Evolutionary conservation across 148 eudicot species (phyloP).

Genomic region (Rhododendron henanense): DNA sequence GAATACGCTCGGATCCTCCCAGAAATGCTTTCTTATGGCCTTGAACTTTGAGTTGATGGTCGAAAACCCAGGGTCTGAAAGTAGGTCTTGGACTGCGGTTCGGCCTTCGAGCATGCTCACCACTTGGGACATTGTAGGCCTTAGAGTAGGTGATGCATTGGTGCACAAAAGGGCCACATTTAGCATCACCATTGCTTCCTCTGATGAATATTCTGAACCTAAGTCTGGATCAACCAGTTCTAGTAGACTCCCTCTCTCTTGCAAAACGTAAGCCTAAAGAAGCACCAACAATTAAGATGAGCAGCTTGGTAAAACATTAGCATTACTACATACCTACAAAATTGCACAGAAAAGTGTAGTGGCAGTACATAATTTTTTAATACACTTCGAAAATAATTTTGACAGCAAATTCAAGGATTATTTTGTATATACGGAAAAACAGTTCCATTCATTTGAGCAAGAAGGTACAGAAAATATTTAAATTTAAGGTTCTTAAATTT

Average conservation of each 20-base stretch:
- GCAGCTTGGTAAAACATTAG: not conserved
- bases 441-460: not conserved
- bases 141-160: constrained; percentile 48
- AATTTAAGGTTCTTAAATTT: not conserved
- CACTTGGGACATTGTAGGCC: constrained; percentile 57
- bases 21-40: constrained; percentile 48
- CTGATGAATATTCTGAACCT: constrained; percentile 45
- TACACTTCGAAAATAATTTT: not conserved
- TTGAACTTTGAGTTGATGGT: constrained; percentile 28
- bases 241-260: constrained; percentile 49
- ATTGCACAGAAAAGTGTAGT: not conserved
- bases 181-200: constrained; percentile 44
- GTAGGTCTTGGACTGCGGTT: constrained; percentile 42
- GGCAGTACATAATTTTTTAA: not conserved
- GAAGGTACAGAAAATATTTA: not conserved
- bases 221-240: constrained; percentile 57
- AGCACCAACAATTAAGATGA: not conserved
- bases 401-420: not conserved
- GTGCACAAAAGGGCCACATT: constrained; percentile 56
- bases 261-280: constrained; percentile 53
- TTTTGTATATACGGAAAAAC: not conserved
- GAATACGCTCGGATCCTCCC: constrained; percentile 38
- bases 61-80: constrained; percentile 43
- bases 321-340: not conserved
- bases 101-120: constrained; percentile 63